Evolutionary conservation across 768 basidiomycete genomes (phyloP).

Genomic region (Pholiota molesta): DNA sequence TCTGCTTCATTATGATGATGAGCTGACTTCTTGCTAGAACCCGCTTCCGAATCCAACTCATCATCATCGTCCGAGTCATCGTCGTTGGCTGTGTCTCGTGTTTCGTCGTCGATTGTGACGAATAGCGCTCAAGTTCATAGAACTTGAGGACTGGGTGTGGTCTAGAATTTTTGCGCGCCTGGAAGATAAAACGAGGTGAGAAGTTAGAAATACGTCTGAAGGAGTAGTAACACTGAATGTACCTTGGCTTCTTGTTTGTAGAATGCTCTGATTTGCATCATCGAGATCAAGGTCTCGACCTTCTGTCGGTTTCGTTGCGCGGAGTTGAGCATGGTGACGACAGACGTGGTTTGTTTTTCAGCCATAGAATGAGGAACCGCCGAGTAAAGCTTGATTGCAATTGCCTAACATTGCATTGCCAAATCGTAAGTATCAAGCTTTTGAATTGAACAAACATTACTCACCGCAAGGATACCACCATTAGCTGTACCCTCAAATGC

Average conservation of each 20-base stretch:
- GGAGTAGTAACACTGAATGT: constrained; percentile 2
- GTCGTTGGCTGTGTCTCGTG: constrained; percentile 14
- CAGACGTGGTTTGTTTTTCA: constrained; percentile 39
- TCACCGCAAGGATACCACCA: constrained; percentile 32
- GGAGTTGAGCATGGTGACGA: constrained; percentile 34
- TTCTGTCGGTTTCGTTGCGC: constrained; percentile 30
- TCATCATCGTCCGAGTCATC: constrained; percentile 24
- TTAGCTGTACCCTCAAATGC: constrained; percentile 22
- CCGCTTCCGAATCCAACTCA: constrained; percentile 1
- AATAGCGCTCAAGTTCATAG: constrained; percentile 26
- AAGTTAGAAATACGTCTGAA: neutral
- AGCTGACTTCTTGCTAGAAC: neutral
- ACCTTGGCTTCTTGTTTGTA: constrained; percentile 18
- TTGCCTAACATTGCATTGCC: constrained; percentile 21
- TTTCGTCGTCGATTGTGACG: constrained; percentile 22
- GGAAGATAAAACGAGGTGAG: neutral
- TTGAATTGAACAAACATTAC: constrained; percentile 12
- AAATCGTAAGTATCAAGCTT: neutral
- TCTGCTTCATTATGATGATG: neutral
- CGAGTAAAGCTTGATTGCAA: constrained; percentile 35
- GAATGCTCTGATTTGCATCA: constrained; percentile 24
- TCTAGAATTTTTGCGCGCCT: constrained; percentile 21
- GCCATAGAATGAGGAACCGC: constrained; percentile 39
- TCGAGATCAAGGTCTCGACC: constrained; percentile 26
- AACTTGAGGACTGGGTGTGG: constrained; percentile 25